Evolutionary conservation across 2,329 filamentous ascomycete genomes (phyloP).

Genomic region (Ophioceras dolichostomum): DNA sequence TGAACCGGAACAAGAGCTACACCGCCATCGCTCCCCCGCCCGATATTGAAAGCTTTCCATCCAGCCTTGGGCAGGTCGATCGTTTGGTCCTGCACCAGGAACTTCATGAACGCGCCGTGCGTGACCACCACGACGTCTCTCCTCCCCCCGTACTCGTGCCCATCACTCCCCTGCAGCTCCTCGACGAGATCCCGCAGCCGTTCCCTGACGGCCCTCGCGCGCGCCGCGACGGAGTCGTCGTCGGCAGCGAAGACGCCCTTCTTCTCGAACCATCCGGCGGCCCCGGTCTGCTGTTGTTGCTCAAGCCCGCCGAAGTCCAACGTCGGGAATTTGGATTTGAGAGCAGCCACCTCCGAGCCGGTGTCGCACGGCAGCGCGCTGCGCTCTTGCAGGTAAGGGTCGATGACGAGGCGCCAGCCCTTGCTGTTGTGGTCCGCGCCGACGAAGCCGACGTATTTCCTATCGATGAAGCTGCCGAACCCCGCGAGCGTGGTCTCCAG

Average conservation of each 20-base stretch:
- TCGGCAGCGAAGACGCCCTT: slow-evolving; percentile 9
- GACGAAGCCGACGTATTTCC: too few relatives aligned
- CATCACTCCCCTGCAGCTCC: background rate
- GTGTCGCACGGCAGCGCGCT: slow-evolving; percentile 15
- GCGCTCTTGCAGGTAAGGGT: slow-evolving; percentile 12
- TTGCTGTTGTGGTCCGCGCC: slow-evolving; percentile 2
- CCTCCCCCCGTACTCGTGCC: slow-evolving; percentile 2
- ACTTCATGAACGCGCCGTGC: slow-evolving; percentile 19
- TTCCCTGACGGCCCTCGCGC: slow-evolving; percentile 9
- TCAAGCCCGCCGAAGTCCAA: slow-evolving; percentile 3
- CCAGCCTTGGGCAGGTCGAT: slow-evolving; percentile 19
- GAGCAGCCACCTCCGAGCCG: slow-evolving; percentile 6
- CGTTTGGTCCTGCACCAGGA: slow-evolving; percentile 11
- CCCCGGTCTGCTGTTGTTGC: too few relatives aligned
- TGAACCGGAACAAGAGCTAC: background rate
- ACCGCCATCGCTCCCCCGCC: background rate
- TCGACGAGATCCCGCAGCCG: slow-evolving; percentile 3
- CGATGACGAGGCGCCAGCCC: slow-evolving; percentile 7
- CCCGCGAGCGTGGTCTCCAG: slow-evolving; percentile 7
- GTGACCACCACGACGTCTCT: slow-evolving; percentile 16
- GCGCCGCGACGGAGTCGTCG: slow-evolving; percentile 7
- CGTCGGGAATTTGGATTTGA: slow-evolving; percentile 8
- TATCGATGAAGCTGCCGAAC: too few relatives aligned
- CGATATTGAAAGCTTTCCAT: slow-evolving; percentile 13
- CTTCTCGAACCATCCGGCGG: slow-evolving; percentile 11